phyloP scores from a whole-genome alignment of 163 green algal genomes.

The Trebouxia gelatinosa region DNA sequence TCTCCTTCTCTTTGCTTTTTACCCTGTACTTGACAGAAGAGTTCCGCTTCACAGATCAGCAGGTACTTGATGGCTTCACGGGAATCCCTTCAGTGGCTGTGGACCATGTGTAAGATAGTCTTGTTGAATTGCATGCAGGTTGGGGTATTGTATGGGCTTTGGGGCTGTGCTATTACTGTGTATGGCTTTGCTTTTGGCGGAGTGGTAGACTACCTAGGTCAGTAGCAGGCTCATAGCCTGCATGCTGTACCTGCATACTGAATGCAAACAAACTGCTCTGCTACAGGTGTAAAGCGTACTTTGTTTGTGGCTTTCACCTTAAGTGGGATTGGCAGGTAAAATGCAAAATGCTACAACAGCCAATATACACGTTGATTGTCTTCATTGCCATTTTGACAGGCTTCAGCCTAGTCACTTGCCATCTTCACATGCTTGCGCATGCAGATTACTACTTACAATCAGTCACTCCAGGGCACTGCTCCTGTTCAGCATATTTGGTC shows the following conservation, averaged over 20 bases:
- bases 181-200: slow-evolving; percentile 57
- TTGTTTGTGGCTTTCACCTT: neutral
- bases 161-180: slow-evolving; percentile 50
- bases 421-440: neutral
- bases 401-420: neutral
- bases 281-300: neutral
- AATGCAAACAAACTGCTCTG: no score
- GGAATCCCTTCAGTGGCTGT: neutral
- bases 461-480: slow-evolving; percentile 42
- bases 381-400: neutral
- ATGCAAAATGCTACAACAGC: neutral
- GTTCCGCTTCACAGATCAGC: slow-evolving; percentile 51
- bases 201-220: slow-evolving; percentile 55
- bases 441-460: slow-evolving; percentile 48
- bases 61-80: slow-evolving; percentile 3
- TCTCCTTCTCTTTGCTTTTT: slow-evolving; percentile 51
- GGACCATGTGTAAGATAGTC: neutral
- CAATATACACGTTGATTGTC: neutral
- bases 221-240: no score
- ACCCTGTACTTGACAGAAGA: slow-evolving; percentile 60
- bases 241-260: no score
- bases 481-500: slow-evolving; percentile 48
- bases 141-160: slow-evolving; percentile 59
- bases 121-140: slow-evolving; percentile 19
- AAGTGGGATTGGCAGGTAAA: neutral